phyloP scores from a whole-genome alignment of 2,329 filamentous ascomycete genomes.

The Aspergillus pseudonomiae region DNA sequence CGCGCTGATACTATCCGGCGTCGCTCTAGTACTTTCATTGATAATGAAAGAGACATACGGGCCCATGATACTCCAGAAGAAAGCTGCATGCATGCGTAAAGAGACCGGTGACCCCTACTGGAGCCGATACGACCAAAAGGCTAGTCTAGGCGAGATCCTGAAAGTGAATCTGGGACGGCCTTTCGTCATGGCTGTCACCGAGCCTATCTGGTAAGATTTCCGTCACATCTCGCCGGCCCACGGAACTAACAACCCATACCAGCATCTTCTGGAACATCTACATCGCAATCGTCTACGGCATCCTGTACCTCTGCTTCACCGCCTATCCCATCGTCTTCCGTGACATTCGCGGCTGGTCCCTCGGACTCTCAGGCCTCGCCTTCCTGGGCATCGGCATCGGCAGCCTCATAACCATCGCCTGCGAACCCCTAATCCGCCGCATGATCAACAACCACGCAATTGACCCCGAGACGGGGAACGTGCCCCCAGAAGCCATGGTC shows the following conservation, averaged over 20 bases:
- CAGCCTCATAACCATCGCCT: conserved; percentile 53
- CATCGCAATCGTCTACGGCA: conserved; percentile 77
- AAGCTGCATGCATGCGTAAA: conserved; percentile 65
- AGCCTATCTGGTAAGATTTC: conserved; percentile 74
- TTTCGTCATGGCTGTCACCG: conserved; percentile 74
- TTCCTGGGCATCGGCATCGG: conserved; percentile 74
- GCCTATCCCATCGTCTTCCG: conserved; percentile 85
- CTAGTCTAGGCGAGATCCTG: conserved; percentile 66
- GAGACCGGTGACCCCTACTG: conserved; percentile 75
- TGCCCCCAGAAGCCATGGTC: conserved; percentile 78
- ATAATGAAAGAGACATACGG: conserved; percentile 75
- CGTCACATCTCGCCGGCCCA: neutral
- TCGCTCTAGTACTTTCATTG: conserved; percentile 61
- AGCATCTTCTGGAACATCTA: conserved; percentile 76
- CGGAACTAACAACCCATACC: conserved; percentile 10
- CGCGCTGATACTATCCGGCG: conserved; percentile 70
- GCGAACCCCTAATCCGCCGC: conserved; percentile 70
- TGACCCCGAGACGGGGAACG: conserved; percentile 74
- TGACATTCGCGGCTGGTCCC: conserved; percentile 73
- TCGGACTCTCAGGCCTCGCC: conserved; percentile 73
- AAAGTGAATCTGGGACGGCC: conserved; percentile 77
- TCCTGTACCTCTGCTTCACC: conserved; percentile 87
- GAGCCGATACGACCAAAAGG: conserved; percentile 76
- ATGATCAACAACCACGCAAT: conserved; percentile 76
- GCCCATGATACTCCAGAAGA: conserved; percentile 68